phyloP scores from a whole-genome alignment of 441 rosid species.

The Capsella rubella region DNA sequence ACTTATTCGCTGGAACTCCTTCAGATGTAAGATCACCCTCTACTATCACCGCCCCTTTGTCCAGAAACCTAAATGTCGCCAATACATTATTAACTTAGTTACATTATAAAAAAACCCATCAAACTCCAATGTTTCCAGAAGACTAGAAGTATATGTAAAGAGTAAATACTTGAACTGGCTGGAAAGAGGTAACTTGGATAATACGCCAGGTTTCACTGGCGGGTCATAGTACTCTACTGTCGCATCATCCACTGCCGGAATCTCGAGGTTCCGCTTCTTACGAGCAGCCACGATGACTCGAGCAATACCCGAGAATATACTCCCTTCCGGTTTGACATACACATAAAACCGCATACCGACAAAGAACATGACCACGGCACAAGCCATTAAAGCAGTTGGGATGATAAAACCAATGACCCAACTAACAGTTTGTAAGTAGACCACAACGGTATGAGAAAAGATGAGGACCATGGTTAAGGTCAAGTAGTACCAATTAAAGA shows the following conservation, averaged over 20 bases:
- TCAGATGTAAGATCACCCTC: constrained; percentile 59
- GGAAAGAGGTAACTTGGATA: constrained; percentile 39
- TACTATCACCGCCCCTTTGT: constrained; percentile 73
- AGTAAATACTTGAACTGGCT: constrained; percentile 40
- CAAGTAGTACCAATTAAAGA: constrained; percentile 74
- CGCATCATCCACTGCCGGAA: constrained; percentile 52
- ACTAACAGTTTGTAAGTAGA: constrained; percentile 83
- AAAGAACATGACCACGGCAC: constrained; percentile 60
- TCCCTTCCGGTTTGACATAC: constrained; percentile 77
- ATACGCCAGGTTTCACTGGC: constrained; percentile 55
- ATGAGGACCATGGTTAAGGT: constrained; percentile 48
- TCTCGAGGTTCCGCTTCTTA: constrained; percentile 61
- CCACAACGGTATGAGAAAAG: constrained; percentile 75
- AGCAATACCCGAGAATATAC: constrained; percentile 79
- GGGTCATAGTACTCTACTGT: constrained; percentile 62
- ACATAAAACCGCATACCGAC: constrained; percentile 74
- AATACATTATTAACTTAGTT: neutral
- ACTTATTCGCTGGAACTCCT: constrained; percentile 52
- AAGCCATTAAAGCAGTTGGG: constrained; percentile 74
- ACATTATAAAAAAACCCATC: neutral
- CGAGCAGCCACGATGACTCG: constrained; percentile 75
- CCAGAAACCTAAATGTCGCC: constrained; percentile 61
- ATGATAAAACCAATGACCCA: constrained; percentile 89
- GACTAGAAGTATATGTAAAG: neutral
- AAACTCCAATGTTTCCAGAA: neutral